Evolutionary conservation across 2,329 filamentous ascomycete genomes (phyloP).

Genomic region (Hansfordia pulvinata): DNA sequence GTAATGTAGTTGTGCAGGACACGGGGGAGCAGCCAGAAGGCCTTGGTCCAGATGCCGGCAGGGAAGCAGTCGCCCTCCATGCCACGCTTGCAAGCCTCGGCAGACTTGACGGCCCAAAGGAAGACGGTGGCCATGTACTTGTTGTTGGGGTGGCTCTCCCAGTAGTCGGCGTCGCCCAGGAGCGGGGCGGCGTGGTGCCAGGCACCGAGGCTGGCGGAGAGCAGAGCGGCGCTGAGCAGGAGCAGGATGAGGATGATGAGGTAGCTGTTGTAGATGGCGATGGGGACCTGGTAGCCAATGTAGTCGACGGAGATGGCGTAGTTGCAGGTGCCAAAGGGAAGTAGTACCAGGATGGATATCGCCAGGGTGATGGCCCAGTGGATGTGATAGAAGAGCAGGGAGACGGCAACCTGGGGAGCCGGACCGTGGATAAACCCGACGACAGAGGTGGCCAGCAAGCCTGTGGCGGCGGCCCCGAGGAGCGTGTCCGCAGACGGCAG

Average conservation of each 20-base stretch:
- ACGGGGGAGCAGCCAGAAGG: conserved; percentile 1
- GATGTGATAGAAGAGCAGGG: conserved; percentile 1
- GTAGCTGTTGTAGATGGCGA: neutral
- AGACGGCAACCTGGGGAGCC: neutral
- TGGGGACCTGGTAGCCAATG: neutral
- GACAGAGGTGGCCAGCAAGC: neutral
- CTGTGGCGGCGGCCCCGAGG: conserved; percentile 1
- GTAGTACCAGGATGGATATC: neutral
- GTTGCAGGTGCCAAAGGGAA: conserved; percentile 1
- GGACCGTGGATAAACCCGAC: neutral
- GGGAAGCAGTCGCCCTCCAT: no score
- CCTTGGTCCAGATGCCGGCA: neutral
- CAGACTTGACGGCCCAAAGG: neutral
- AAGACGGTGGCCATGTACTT: neutral
- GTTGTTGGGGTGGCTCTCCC: neutral
- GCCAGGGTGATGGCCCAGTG: neutral
- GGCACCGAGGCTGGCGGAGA: conserved; percentile 1
- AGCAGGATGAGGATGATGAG: neutral
- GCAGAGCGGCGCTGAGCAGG: neutral
- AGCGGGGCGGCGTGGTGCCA: neutral
- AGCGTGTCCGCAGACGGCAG: conserved; percentile 1
- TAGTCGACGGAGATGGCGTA: neutral
- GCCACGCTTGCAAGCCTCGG: neutral
- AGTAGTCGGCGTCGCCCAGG: neutral
- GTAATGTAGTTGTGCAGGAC: conserved; percentile 1